A percentile compares a stretch with the other conserved stretches of the same genome.
Evolutionary conservation across 495 filamentous ascomycete species (phyloP).

Genomic region (Oleoguttula mirabilis): DNA sequence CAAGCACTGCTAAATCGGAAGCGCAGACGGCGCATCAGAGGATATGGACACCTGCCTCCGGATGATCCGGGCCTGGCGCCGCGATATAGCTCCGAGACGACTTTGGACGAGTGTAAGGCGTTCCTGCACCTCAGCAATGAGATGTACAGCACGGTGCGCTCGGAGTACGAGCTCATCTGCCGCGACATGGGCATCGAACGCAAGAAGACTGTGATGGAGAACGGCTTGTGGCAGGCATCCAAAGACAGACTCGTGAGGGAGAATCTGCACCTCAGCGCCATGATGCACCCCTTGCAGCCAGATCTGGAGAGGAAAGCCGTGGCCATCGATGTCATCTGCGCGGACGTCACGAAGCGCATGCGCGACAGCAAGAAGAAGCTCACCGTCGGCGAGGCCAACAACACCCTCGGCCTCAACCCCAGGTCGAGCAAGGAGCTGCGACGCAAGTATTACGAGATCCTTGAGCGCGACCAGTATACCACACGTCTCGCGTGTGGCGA

Average conservation of each 20-base stretch:
- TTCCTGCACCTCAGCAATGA: constrained; percentile 52
- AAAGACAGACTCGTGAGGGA: constrained; percentile 58
- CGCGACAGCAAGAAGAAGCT: constrained; percentile 49
- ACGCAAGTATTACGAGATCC: constrained; percentile 51
- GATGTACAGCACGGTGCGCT: constrained; percentile 50
- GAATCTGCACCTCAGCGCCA: constrained; percentile 49
- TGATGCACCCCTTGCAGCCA: constrained; percentile 46
- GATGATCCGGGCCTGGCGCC: constrained; percentile 59
- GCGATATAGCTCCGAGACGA: constrained; percentile 70
- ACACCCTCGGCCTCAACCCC: constrained; percentile 58
- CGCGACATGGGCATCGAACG: constrained; percentile 52
- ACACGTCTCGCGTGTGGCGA: constrained; percentile 59
- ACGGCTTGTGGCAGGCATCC: constrained; percentile 59
- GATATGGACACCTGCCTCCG: constrained; percentile 59
- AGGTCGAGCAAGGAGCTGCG: constrained; percentile 54
- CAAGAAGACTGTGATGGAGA: constrained; percentile 55
- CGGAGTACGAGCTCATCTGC: constrained; percentile 59
- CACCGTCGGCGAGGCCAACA: constrained; percentile 62
- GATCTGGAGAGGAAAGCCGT: constrained; percentile 44
- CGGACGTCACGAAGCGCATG: constrained; percentile 73
- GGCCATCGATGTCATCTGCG: constrained; percentile 65
- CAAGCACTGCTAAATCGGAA: constrained; percentile 55
- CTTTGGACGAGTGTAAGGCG: constrained; percentile 64
- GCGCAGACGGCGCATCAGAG: constrained; percentile 57
- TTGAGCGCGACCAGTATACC: constrained; percentile 60